Evolutionary conservation across 1,284 basidiomycete genomes (phyloP), one percentile per base, ranked within the genome.

Genomic region (Fomitopsis palustris): DNA sequence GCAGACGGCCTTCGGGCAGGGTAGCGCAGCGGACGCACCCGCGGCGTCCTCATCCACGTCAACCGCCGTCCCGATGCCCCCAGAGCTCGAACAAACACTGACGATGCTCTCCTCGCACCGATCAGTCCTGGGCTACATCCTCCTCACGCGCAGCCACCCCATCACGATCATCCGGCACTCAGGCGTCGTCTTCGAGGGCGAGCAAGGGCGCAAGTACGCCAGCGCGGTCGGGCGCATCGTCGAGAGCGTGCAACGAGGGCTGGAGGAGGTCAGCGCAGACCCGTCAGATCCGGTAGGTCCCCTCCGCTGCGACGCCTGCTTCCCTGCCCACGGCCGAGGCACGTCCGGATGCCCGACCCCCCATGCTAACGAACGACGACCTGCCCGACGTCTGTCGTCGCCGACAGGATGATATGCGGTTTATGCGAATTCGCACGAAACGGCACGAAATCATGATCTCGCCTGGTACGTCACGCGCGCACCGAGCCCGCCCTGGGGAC

Each of bases 361-460:
- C 4, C 8, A 8, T 29, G 16, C 21, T 47, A 17, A 29, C 25
- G 23, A 45, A 12, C 19, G 23, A 47, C 25, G 4, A 1, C 27
- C 23, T 55, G 31, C 27, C 6, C 49, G 49, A 33, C 35, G 25
- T 45, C 10, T 10, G 43, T 45, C 45, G 25, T 17, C 16, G 12
- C 45, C 17, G 14, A 21, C 64, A 96, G 93, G 95, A 96, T 70
- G 89, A 93, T 56, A 79, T 96, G 55, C 83, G 86, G 60, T 94
- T 97, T 69, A 86, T 97, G 83, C 80, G 95, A 55, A 94, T 97
- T 74, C 83, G 95, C 54, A 96, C 94, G 56, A 92, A 86, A 70
- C 83, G 90, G 58, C 94, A 97, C 72, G 95, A 97, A 71, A 80
- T 97, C 60, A 93, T 97, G 85, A 95, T 97, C 62, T 94, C 95